A percentile compares a stretch with the other conserved stretches of the same genome.
phyloP scores from a whole-genome alignment of 208 protist species.

The Crithidia thermophila region DNA sequence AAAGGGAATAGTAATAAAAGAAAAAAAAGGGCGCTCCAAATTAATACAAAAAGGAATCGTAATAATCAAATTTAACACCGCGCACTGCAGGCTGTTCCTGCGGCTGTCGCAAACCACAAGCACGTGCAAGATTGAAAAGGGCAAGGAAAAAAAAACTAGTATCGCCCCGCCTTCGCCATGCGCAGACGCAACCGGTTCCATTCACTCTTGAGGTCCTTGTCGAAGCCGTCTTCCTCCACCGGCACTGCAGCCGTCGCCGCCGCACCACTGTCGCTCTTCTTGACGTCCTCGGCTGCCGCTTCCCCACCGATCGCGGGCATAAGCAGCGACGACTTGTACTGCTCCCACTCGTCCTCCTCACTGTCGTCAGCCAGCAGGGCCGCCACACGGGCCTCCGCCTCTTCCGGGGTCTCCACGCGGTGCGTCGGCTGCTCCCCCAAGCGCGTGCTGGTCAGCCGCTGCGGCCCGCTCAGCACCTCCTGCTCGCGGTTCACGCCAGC shows the following conservation, averaged over 20 bases:
- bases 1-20: too few relatives aligned
- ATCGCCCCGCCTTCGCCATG: constrained; percentile 32
- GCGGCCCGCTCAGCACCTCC: not conserved
- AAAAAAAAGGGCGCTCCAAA: too few relatives aligned
- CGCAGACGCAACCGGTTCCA: constrained; percentile 33
- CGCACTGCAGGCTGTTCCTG: too few relatives aligned
- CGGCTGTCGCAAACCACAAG: too few relatives aligned
- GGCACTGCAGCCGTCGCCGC: not conserved
- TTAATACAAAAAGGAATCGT: too few relatives aligned
- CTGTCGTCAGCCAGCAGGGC: constrained; percentile 35
- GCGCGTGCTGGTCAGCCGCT: constrained; percentile 1
- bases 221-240: constrained; percentile 18
- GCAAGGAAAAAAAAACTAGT: too few relatives aligned
- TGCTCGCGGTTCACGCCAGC: not conserved
- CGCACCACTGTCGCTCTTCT: not conserved
- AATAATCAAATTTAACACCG: too few relatives aligned
- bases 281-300: not conserved
- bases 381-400: constrained; percentile 24
- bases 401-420: not conserved
- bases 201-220: constrained; percentile 37
- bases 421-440: not conserved
- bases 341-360: constrained; percentile 69
- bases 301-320: not conserved
- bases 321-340: constrained; percentile 42
- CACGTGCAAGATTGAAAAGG: too few relatives aligned